A percentile compares a stretch with the other conserved stretches of the same genome.
Conservation (phyloP, 495 filamentous ascomycete genomes). For the Penicillium antarcticum region DNA sequence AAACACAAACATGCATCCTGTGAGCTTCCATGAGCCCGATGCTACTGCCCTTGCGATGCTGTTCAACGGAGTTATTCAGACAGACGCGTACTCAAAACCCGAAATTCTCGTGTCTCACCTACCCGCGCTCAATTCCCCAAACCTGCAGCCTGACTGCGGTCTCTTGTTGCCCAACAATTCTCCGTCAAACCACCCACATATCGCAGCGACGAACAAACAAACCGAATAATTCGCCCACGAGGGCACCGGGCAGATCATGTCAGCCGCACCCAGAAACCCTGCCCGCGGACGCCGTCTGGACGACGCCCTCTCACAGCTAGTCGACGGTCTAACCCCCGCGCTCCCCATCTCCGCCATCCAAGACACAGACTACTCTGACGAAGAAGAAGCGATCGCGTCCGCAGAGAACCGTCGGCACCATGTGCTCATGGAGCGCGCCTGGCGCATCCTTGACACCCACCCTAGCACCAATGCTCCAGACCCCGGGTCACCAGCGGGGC, state of each 20-base stretch:
- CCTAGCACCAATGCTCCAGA: conserved; percentile 20
- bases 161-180: neutral
- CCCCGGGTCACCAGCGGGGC: conserved; percentile 26
- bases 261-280: conserved; percentile 26
- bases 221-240: conserved; percentile 2
- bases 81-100: neutral
- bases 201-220: neutral
- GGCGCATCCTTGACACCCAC: conserved; percentile 37
- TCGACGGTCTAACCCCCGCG: conserved; percentile 47
- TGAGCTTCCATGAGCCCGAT: neutral
- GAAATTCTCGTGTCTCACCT: neutral
- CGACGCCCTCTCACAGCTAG: conserved; percentile 53
- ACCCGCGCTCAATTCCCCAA: neutral
- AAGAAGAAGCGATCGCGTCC: conserved; percentile 40
- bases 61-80: neutral
- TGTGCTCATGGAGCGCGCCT: conserved; percentile 42
- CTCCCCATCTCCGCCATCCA: conserved; percentile 30
- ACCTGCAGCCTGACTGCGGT: neutral
- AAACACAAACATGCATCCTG: conserved; percentile 15
- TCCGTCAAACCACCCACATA: neutral
- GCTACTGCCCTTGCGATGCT: neutral
- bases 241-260: conserved; percentile 28
- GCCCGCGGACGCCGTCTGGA: conserved; percentile 48
- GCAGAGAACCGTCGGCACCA: conserved; percentile 46
- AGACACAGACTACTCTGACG: conserved; percentile 36